Evolutionary conservation across 257 asterid genomes (phyloP).

Genomic region (Primulina tabacum): DNA sequence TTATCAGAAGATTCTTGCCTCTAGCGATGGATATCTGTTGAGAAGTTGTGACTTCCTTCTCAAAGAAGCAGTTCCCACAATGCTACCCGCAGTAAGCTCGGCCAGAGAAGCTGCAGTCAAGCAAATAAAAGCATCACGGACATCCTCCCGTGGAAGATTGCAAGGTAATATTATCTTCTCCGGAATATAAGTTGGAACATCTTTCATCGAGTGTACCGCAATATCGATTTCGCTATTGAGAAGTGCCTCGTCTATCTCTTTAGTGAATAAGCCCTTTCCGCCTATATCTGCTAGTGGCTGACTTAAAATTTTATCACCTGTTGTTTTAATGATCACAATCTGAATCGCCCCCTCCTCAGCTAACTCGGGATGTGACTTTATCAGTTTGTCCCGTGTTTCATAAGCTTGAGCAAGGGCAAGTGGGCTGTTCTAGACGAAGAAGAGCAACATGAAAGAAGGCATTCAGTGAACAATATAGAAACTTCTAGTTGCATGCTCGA

Average conservation of each 20-base stretch:
- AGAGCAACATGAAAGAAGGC: background rate
- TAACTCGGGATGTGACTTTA: slow-evolving; percentile 68
- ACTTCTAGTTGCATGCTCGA: background rate
- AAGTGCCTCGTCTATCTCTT: slow-evolving; percentile 97
- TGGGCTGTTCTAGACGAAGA: slow-evolving; percentile 74
- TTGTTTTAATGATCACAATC: slow-evolving; percentile 81
- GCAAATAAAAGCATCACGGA: slow-evolving; percentile 91
- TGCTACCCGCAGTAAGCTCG: slow-evolving; percentile 82
- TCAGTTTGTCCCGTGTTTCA: slow-evolving; percentile 80
- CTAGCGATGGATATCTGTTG: slow-evolving; percentile 70
- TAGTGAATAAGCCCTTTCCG: slow-evolving; percentile 94
- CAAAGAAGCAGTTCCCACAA: slow-evolving; percentile 89
- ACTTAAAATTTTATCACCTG: slow-evolving; percentile 85
- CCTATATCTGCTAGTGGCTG: slow-evolving; percentile 99
- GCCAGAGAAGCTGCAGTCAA: slow-evolving; percentile 67
- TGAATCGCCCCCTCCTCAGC: slow-evolving; percentile 90
- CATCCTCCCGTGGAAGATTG: slow-evolving; percentile 97
- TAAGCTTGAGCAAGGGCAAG: slow-evolving; percentile 97
- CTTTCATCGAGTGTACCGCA: slow-evolving; percentile 99
- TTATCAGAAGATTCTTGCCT: slow-evolving; percentile 36
- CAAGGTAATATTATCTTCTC: slow-evolving; percentile 77
- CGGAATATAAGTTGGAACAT: slow-evolving; percentile 95
- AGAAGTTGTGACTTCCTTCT: slow-evolving; percentile 96
- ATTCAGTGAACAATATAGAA: slow-evolving; percentile 3
- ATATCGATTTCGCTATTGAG: slow-evolving; percentile 81